Evolutionary conservation across 225 moss, liverwort and hornwort genomes (phyloP).

Genomic region (Sphagnum contortum): DNA sequence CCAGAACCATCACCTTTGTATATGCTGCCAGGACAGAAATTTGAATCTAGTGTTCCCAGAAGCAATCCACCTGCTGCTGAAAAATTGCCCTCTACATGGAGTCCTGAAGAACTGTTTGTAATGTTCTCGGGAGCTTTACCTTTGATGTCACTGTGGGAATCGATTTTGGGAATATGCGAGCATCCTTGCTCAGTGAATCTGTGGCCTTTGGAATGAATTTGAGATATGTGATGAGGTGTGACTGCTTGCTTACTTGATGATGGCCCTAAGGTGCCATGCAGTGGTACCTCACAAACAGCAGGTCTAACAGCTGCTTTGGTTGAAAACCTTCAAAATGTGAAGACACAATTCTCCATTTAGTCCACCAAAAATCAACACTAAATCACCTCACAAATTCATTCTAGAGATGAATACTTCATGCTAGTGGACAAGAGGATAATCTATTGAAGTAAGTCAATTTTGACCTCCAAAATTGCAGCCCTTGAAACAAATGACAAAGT

Average conservation of each 20-base stretch:
- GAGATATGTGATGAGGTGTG: not conserved
- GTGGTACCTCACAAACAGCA: not conserved
- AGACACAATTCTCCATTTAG: not conserved
- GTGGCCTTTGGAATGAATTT: not conserved
- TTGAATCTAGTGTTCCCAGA: not conserved
- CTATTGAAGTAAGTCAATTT: no score
- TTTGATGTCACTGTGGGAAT: no score
- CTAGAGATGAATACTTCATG: no score
- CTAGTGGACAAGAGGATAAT: no score
- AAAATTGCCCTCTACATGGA: no score
- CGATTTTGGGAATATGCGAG: not conserved
- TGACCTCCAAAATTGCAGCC: no score
- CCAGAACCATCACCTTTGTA: slow-evolving; percentile 4
- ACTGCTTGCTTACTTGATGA: slow-evolving; percentile 1
- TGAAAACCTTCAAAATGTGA: slow-evolving; percentile 1
- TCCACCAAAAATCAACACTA: no score
- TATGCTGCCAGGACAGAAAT: slow-evolving; percentile 1
- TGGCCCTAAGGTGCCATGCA: not conserved
- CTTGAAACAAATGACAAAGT: no score
- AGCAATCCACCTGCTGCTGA: not conserved
- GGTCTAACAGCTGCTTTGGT: not conserved
- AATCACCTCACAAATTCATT: no score
- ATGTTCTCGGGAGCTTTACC: no score
- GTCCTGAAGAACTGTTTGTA: no score
- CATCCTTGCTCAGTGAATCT: not conserved